Percentiles rank a stretch among this genome's conserved stretches.
phyloP scores from a whole-genome alignment of 2,329 filamentous ascomycete genomes.

The Arthrobotrys sinensis region DNA sequence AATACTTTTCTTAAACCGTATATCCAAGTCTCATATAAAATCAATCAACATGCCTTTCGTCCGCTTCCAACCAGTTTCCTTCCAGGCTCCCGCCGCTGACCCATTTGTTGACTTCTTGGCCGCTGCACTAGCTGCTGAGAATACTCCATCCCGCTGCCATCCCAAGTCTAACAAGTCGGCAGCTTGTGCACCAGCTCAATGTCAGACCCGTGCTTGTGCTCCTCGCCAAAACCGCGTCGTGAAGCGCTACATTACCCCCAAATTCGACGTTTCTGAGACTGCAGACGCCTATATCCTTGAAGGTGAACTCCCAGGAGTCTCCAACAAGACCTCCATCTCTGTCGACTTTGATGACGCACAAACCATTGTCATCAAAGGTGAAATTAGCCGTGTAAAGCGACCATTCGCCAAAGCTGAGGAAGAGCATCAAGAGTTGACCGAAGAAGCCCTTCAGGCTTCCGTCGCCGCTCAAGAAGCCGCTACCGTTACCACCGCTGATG shows the following conservation, averaged over 20 bases:
- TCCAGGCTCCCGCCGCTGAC: constrained; percentile 38
- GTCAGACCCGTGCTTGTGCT: constrained; percentile 41
- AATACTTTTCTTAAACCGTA: constrained; percentile 27
- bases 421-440: constrained; percentile 66
- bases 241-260: constrained; percentile 47
- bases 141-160: constrained; percentile 14
- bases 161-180: constrained; percentile 19
- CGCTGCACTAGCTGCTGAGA: constrained; percentile 45
- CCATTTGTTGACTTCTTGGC: constrained; percentile 52
- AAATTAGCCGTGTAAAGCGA: constrained; percentile 76
- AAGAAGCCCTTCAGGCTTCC: constrained; percentile 48
- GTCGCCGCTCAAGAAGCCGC: constrained; percentile 33
- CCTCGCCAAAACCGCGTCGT: constrained; percentile 45
- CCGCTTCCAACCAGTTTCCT: constrained; percentile 47
- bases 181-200: constrained; percentile 47
- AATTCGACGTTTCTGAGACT: constrained; percentile 83
- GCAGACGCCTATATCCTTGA: constrained; percentile 80
- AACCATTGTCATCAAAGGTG: constrained; percentile 80
- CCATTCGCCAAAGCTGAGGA: constrained; percentile 69
- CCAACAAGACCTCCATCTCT: constrained; percentile 77
- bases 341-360: constrained; percentile 85
- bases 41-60: constrained; percentile 57
- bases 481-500: constrained; percentile 28
- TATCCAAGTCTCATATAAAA: constrained; percentile 35
- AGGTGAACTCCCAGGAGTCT: constrained; percentile 83